phyloP scores from a whole-genome alignment of 148 eudicot species.

The Rhododendron ferrugineum region DNA sequence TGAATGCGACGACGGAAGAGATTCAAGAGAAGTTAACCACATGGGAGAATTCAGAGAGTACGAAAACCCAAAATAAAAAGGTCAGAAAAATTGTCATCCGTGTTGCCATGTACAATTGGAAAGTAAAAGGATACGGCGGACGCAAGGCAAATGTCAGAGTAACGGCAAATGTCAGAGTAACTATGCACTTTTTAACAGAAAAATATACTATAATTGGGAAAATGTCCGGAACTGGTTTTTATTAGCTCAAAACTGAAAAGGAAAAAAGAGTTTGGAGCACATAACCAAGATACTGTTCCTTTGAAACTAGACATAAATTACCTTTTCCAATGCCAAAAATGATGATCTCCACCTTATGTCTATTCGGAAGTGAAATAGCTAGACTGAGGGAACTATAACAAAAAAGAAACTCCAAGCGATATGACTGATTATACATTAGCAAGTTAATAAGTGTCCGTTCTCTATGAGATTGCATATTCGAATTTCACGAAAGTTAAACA shows the following conservation, averaged over 20 bases:
- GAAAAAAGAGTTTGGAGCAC: constrained; percentile 14
- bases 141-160: not conserved
- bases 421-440: not conserved
- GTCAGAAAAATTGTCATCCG: not conserved
- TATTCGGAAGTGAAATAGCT: not conserved
- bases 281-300: constrained; percentile 32
- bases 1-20: too few relatives aligned
- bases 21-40: too few relatives aligned
- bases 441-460: too few relatives aligned
- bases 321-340: constrained; percentile 23
- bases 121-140: not conserved
- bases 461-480: too few relatives aligned
- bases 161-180: not conserved
- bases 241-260: not conserved
- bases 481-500: too few relatives aligned
- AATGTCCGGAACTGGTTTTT: not conserved
- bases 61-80: too few relatives aligned
- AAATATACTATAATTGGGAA: not conserved
- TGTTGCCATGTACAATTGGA: not conserved
- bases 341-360: constrained; percentile 17
- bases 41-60: too few relatives aligned
- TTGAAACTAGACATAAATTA: constrained; percentile 37
- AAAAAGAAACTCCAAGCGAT: not conserved
- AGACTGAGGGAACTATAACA: not conserved
- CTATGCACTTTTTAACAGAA: not conserved